These are phyloP conservation scores for Quercus cerris DNA, from an alignment of 306 rosid species.

Conservation along the genomic window DNA sequence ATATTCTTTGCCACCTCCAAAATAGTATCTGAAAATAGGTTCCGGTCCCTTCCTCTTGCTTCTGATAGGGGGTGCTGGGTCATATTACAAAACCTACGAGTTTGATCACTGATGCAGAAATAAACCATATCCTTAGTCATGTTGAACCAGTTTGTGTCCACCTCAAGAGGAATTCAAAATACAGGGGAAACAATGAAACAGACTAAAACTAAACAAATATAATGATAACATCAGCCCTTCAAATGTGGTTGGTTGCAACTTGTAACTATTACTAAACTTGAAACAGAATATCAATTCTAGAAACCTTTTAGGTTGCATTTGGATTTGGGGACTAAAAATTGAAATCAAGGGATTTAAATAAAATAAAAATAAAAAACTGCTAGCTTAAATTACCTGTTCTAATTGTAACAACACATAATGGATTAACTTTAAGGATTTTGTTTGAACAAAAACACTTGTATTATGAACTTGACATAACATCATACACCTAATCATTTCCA, in stretches of 20 bases:
- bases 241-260: background rate
- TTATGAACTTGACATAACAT: no score
- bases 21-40: conserved; percentile 53
- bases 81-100: conserved; percentile 49
- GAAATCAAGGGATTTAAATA: no score
- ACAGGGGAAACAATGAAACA: background rate
- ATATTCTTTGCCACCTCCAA: conserved; percentile 51
- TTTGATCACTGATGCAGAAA: conserved; percentile 52
- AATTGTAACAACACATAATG: no score
- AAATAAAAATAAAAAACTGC: no score
- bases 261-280: background rate
- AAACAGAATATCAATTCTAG: background rate
- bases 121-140: conserved; percentile 21
- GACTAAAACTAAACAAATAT: background rate
- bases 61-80: conserved; percentile 47
- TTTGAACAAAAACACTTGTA: no score
- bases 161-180: background rate
- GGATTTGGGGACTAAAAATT: no score
- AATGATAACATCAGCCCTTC: background rate
- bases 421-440: no score
- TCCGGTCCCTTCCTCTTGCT: conserved; percentile 46
- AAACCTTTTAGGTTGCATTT: background rate
- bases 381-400: no score
- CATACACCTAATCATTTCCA: no score
- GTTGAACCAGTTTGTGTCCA: conserved; percentile 12